Conservation (phyloP, 148 eudicot species). For the Pharnaceum exiguum region DNA sequence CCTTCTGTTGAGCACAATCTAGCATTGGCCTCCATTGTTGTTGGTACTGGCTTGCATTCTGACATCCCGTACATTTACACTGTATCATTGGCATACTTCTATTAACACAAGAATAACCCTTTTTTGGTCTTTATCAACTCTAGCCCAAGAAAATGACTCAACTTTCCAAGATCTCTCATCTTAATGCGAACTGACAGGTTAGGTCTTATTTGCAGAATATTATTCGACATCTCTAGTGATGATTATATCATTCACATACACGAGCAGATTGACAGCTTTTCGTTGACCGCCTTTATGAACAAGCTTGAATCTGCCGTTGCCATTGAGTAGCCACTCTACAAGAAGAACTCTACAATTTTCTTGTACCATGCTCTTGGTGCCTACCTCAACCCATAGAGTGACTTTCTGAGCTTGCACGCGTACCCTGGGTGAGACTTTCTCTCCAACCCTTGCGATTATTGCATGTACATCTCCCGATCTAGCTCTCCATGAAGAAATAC, state of each 20-base stretch:
- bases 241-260: background rate
- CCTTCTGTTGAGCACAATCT: background rate
- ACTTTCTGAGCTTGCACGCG: conserved; percentile 5
- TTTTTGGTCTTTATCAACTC: background rate
- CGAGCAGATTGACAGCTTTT: background rate
- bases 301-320: background rate
- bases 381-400: conserved; percentile 4
- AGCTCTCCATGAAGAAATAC: too few species aligned
- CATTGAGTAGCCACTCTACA: background rate
- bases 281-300: background rate
- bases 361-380: background rate
- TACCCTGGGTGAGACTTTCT: background rate
- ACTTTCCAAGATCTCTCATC: too few species aligned
- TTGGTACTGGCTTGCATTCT: background rate
- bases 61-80: conserved; percentile 1
- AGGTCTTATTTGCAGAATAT: background rate
- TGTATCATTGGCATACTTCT: background rate
- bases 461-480: background rate
- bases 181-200: background rate
- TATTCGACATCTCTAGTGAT: background rate
- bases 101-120: background rate
- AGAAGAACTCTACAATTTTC: background rate
- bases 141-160: background rate
- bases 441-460: background rate
- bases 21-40: background rate